Base-by-base conservation (phyloP, 2,329 filamentous ascomycete species). In the Monascus ruber region DNA sequence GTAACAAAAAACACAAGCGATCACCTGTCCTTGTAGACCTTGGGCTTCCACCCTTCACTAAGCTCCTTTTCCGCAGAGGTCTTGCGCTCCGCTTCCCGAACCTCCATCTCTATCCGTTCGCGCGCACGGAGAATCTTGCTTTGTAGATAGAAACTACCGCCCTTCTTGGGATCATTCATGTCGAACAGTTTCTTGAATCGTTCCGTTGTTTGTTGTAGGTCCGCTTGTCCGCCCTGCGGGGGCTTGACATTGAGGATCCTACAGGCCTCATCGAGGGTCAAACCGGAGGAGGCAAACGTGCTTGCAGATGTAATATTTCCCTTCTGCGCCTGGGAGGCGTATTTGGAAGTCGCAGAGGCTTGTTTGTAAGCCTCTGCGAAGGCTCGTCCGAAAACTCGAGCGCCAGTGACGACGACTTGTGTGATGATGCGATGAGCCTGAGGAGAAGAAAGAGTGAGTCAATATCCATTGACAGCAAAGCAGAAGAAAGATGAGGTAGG, bases 61-160 rank as follows among this genome's bases (percentile, higher is more conserved):
- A 83, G 54, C 63, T 94, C 87, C 40, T 81, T 80, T 56, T 94
- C 86, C 54, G 78, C 72, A 50, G 80, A 78, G 9, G 75, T 73
- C 58, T 81, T 79, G 58, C 85, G 81, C 54, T 79, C 72, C 43
- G 80, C 75, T 42, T 83, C 79, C 47, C 79, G 73, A 32, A 91
- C 69, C 65, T 98, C 89, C 53, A 82, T 74, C 69, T 96, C 89
- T 66, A 98, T 83, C 47, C 91, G 73, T 68, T 98, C 89, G 54
- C 89, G 77, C 42, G 91, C 91, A 46, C 91, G 74, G 51, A 96
- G 67, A 40, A 98, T 79, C 69, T 98, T 98, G 73, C 89, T 96
- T 68, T 98, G 91, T 36, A 98, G 73, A 65, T 98, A 98, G 66
- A 98, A 98, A 55, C 87, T 95, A 38, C 91, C 91, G 29, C 91